A percentile compares a stretch with the other conserved stretches of the same genome.
phyloP scores from a whole-genome alignment of 228 moss, liverwort and hornwort species.

The Sphagnum fallax region DNA sequence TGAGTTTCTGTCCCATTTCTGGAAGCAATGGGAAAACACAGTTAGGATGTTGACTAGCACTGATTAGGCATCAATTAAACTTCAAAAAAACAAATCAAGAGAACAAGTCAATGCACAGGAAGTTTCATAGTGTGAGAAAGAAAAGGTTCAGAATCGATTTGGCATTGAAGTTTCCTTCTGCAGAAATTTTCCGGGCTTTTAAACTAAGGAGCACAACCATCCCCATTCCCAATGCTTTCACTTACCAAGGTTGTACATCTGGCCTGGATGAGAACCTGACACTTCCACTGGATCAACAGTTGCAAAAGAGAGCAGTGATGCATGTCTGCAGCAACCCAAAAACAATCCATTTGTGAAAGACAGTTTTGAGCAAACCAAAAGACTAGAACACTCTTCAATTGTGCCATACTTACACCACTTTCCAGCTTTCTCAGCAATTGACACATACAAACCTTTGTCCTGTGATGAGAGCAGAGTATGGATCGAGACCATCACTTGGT shows the following conservation, averaged over 20 bases:
- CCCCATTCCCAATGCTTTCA: not conserved
- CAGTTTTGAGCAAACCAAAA: not conserved
- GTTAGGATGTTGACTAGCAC: not conserved
- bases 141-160: too few species aligned
- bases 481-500: not conserved
- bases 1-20: not conserved
- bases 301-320: conserved; percentile 61
- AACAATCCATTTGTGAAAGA: not conserved
- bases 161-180: not conserved
- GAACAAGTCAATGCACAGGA: not conserved
- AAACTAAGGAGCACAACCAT: not conserved
- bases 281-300: conserved; percentile 61
- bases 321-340: conserved; percentile 36
- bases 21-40: not conserved
- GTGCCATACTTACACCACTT: not conserved
- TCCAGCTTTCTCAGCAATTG: not conserved
- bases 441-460: not conserved
- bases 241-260: conserved; percentile 85
- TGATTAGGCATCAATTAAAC: not conserved
- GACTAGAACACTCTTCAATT: not conserved
- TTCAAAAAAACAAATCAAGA: not conserved
- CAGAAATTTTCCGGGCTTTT: not conserved
- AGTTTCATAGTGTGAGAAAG: not conserved
- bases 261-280: conserved; percentile 50
- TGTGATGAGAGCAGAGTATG: not conserved